phyloP scores from a whole-genome alignment of 371 early-diverging fungal genomes.

The Chytridiales sp. region DNA sequence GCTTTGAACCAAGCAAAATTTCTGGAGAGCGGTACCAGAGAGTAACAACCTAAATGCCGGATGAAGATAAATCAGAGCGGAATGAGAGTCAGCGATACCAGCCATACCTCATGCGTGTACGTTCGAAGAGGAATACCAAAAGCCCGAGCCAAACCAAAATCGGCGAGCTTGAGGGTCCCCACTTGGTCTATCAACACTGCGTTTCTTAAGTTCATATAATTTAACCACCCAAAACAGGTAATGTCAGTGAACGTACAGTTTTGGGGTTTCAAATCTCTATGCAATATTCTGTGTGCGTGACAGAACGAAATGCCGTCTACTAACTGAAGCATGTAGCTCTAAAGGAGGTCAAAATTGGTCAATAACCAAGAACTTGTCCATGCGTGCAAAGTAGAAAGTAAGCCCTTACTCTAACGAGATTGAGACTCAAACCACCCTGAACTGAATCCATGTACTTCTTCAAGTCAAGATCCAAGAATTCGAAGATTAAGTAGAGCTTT shows the following conservation, averaged over 20 bases:
- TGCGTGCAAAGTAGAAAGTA: conserved; percentile 7
- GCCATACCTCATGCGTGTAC: conserved; percentile 90
- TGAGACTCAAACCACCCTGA: conserved; percentile 59
- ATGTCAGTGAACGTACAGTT: conserved; percentile 33
- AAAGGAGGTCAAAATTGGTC: conserved; percentile 20
- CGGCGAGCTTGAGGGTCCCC: conserved; percentile 87
- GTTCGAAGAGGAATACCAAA: conserved; percentile 85
- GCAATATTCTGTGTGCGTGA: conserved; percentile 85
- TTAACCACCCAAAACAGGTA: too few relatives aligned
- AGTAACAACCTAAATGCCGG: conserved; percentile 76
- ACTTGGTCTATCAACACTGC: conserved; percentile 85
- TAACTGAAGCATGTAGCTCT: conserved; percentile 92
- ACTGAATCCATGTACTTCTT: conserved; percentile 88
- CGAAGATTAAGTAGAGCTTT: conserved; percentile 95
- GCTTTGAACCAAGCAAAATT: conserved; percentile 84
- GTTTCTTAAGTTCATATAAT: conserved; percentile 12
- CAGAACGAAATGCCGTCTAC: conserved; percentile 81
- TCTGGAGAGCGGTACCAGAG: conserved; percentile 98
- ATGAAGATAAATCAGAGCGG: not conserved
- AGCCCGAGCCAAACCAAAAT: conserved; percentile 91
- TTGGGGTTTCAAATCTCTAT: conserved; percentile 92
- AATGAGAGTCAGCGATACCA: not conserved
- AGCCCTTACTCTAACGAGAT: conserved; percentile 65
- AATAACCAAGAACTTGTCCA: too few relatives aligned
- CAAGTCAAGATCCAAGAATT: conserved; percentile 94